Evolutionary conservation across 139 green algal genomes (phyloP), one percentile per base, ranked within the genome.

Genomic region (Deuterostichococcus epilithicus): DNA sequence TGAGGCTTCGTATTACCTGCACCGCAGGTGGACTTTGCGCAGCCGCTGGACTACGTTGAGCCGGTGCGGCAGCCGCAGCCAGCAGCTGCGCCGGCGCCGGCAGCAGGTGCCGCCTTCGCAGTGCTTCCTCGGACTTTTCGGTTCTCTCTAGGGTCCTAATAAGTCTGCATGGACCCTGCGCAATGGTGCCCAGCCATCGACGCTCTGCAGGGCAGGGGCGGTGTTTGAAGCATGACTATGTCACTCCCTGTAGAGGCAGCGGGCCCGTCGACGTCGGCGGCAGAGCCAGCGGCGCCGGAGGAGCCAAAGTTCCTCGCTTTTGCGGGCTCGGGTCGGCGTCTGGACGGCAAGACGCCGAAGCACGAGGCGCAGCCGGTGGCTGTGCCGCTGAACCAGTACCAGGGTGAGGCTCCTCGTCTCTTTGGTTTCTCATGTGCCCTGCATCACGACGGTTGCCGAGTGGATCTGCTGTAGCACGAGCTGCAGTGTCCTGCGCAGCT

Each of bases 1-100:
- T n/a, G 26, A 5, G 1, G 18, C 39, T 22, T 3, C 8, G 5
- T 36, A 34, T 15, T 36, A 66, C 37, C 37, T n/a, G 25, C 13
- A 32, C 34, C 66, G 34, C 70, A 88, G 81, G 88, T 97, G 4
- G 96, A 99, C 70, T 99, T 99, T 91, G 96, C 96, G 69, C 91
- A 95, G 15, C 96, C 96, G 1, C 91, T 98, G 73, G 96, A 99
- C 78, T 99, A 98, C 82, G 91, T 94, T 65, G 94, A 98, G 85
- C 93, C 95, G 6, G 65, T 77, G 30, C 68, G 71, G 65, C 67
- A 75, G 78, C 74, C 60, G 26, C n/a, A n/a, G n/a, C 44, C 72
- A 35, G 73, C 78, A 47, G 28, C 42, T 22, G 42, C 68, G 6
- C 70, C 69, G 18, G 32, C 60, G 18, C 33, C 75, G 36, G 74